Evolutionary conservation across 2,329 filamentous ascomycete species (phyloP).

Genomic region (Parastagonospora nodorum): DNA sequence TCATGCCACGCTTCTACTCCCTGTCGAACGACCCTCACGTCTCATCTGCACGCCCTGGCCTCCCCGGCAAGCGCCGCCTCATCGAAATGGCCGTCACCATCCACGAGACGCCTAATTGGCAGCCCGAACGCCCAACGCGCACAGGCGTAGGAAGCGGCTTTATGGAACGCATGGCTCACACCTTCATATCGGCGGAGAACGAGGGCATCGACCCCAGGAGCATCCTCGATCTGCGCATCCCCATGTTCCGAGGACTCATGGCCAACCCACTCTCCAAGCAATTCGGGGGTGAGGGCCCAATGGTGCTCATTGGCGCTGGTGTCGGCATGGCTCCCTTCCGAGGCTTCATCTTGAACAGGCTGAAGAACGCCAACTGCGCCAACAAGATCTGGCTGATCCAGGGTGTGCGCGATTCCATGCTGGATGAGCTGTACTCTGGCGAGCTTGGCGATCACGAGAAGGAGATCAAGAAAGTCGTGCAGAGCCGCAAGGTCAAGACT

Average conservation of each 20-base stretch:
- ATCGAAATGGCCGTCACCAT: slow-evolving; percentile 97
- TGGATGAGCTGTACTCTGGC: slow-evolving; percentile 95
- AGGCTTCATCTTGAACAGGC: slow-evolving; percentile 90
- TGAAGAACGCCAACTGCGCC: slow-evolving; percentile 93
- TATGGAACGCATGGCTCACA: slow-evolving; percentile 81
- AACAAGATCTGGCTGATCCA: slow-evolving; percentile 99
- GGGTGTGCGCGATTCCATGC: slow-evolving; percentile 87
- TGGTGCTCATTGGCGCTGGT: slow-evolving; percentile 95
- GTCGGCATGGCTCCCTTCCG: slow-evolving; percentile 98
- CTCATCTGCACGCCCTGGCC: slow-evolving; percentile 70
- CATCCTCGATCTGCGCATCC: slow-evolving; percentile 71
- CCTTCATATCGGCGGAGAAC: slow-evolving; percentile 70
- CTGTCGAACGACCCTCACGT: slow-evolving; percentile 94
- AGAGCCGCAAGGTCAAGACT: slow-evolving; percentile 52
- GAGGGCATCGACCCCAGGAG: slow-evolving; percentile 53
- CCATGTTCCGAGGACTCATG: slow-evolving; percentile 99
- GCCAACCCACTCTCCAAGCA: slow-evolving; percentile 91
- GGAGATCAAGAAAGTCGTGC: slow-evolving; percentile 57
- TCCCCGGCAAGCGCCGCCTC: slow-evolving; percentile 71
- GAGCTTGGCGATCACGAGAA: slow-evolving; percentile 78
- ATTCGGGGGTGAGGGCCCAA: slow-evolving; percentile 91
- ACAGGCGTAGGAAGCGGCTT: slow-evolving; percentile 92
- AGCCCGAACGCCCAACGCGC: slow-evolving; percentile 61
- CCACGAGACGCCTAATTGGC: slow-evolving; percentile 84
- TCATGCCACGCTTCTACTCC: slow-evolving; percentile 99